Evolutionary conservation across 1,284 basidiomycete species (phyloP).

Genomic region (Moniliophthora roreri): DNA sequence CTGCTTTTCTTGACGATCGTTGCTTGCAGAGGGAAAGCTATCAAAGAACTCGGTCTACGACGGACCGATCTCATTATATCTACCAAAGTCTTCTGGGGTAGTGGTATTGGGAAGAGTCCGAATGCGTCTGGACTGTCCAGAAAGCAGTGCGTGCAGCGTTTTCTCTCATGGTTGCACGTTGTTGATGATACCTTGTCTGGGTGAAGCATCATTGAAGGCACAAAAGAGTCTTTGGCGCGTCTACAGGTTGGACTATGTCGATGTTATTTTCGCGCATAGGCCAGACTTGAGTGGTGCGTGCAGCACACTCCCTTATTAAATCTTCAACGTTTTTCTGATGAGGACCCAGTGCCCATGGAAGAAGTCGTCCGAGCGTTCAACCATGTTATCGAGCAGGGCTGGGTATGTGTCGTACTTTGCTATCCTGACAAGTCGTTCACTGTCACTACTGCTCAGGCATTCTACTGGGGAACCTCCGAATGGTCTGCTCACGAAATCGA

Average conservation of each 20-base stretch:
- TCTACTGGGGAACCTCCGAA: constrained; percentile 79
- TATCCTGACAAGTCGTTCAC: constrained; percentile 7
- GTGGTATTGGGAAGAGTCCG: constrained; percentile 48
- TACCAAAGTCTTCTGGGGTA: constrained; percentile 66
- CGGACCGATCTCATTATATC: constrained; percentile 74
- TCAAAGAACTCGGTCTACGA: constrained; percentile 72
- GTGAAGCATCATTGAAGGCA: constrained; percentile 74
- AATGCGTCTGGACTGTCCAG: constrained; percentile 64
- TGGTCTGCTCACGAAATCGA: constrained; percentile 77
- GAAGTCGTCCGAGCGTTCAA: constrained; percentile 76
- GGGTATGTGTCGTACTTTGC: constrained; percentile 33
- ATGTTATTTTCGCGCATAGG: constrained; percentile 63
- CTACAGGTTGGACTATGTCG: constrained; percentile 78
- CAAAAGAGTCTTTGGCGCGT: constrained; percentile 65
- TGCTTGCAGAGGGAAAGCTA: constrained; percentile 64
- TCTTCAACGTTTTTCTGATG: too few species aligned
- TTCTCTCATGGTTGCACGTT: neutral
- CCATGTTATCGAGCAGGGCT: constrained; percentile 65
- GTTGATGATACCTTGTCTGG: constrained; percentile 9
- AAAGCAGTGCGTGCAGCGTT: constrained; percentile 60
- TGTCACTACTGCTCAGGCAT: constrained; percentile 40
- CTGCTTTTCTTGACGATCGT: too few species aligned
- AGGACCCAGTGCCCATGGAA: constrained; percentile 55
- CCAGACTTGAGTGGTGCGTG: constrained; percentile 35
- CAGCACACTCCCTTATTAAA: neutral